Evolutionary conservation across 2,329 filamentous ascomycete species (phyloP).

Genomic region (Colletotrichum lindemuthianum): DNA sequence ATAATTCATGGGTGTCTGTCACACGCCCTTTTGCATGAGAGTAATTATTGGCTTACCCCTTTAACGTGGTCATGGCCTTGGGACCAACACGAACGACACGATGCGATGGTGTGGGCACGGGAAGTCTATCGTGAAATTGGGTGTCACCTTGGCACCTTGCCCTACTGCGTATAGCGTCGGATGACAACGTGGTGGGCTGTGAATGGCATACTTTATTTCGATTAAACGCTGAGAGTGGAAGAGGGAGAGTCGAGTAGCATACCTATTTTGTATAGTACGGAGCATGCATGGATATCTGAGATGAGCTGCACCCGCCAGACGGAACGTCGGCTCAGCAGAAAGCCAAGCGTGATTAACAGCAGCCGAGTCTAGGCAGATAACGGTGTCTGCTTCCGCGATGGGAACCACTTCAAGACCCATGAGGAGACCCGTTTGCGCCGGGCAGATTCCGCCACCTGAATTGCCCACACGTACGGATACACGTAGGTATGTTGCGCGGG

Average conservation of each 20-base stretch:
- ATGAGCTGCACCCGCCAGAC: background rate
- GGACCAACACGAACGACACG: background rate
- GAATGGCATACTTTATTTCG: conserved; percentile 20
- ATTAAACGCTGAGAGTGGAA: conserved; percentile 10
- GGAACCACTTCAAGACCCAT: conserved; percentile 16
- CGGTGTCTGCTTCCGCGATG: conserved; percentile 6
- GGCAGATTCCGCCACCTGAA: background rate
- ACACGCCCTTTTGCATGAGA: background rate
- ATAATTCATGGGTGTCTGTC: background rate
- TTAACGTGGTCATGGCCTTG: conserved; percentile 3
- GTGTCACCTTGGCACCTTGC: background rate
- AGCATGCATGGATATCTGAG: background rate
- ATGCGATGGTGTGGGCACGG: conserved; percentile 19
- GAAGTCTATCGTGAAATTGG: conserved; percentile 21
- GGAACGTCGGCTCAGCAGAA: conserved; percentile 14
- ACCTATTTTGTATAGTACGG: no score
- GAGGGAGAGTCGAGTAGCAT: no score
- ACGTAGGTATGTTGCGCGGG: no score
- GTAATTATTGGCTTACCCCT: conserved; percentile 7
- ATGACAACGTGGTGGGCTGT: conserved; percentile 1
- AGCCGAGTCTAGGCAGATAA: conserved; percentile 11
- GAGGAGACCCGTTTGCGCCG: background rate
- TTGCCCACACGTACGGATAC: no score
- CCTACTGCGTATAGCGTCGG: conserved; percentile 3
- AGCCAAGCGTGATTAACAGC: conserved; percentile 15